Evolutionary conservation across 1,284 basidiomycete species (phyloP), one percentile per base, ranked within the genome.

Genomic region (Salmacisia buchloeana): DNA sequence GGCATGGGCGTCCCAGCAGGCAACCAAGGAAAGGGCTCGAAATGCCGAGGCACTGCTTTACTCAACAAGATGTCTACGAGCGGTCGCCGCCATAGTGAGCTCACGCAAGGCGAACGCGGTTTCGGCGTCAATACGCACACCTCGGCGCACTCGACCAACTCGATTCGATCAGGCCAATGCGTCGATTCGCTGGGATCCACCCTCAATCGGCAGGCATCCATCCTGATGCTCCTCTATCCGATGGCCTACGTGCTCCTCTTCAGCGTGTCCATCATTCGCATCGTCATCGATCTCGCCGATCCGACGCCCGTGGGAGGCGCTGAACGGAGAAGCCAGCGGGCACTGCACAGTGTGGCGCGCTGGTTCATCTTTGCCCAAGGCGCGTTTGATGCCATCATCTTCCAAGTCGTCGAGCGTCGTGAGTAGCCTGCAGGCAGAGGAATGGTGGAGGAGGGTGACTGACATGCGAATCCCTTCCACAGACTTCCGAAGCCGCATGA

Each of bases 301-400:
- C 67, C 67, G 6, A 21, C 45, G 18, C 57, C 59, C 3, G 46
- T 21, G n/a, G 31, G 35, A 21, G 27, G 58, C 5, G 45, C 56
- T 29, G 58, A 64, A 1, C 38, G 61, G 1, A 63, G 63, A 45
- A 36, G 66, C 5, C 64, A 69, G 27, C 69, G 72, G 9, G 66
- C 66, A 58, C 64, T 76, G 13, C 69, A 72, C 45, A 49, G 58
- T 5, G 56, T 74, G 2, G 59, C 61, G 0, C 57, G 74, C 15
- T 76, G 74, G 74, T 27, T 73, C 25, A 69, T 76, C 59, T 76
- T 76, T 61, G 73, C 74, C 31, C 74, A 76, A 54, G 74, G 74
- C 3, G 65, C 62, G 3, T 68, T 74, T 43, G 74, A 76, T 54
- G 73, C 73, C 1, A 27, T 76, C 36, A 73, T 76, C 65, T 76